These are phyloP conservation scores for Phytophthora boehmeriae DNA, from an alignment of 352 stramenopile species.

Conservation along the genomic window DNA sequence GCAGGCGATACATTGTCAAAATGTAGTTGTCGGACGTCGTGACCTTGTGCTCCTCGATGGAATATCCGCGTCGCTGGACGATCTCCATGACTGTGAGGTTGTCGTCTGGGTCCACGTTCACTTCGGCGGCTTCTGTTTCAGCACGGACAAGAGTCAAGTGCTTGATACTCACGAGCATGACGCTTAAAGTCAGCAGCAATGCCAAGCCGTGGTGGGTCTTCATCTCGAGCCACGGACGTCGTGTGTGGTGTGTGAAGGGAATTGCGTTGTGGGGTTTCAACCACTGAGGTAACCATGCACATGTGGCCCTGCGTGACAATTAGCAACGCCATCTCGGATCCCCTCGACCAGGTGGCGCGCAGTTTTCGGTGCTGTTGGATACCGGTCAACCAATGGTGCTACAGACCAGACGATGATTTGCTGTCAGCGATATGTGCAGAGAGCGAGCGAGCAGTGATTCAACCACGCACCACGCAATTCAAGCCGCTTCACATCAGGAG, in stretches of 20 bases:
- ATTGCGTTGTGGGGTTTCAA: conserved; percentile 24
- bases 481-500: no score
- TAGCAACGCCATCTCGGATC: neutral
- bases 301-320: no score
- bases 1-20: conserved; percentile 69
- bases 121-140: conserved; percentile 22
- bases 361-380: conserved; percentile 29
- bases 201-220: conserved; percentile 12
- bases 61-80: conserved; percentile 52
- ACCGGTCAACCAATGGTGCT: conserved; percentile 17
- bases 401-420: conserved; percentile 1
- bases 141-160: conserved; percentile 10
- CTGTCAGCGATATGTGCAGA: neutral
- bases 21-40: conserved; percentile 63
- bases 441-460: neutral
- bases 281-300: neutral
- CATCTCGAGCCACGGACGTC: conserved; percentile 8
- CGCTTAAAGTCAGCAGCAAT: conserved; percentile 15
- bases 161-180: conserved; percentile 6
- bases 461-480: neutral
- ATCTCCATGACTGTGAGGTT: conserved; percentile 55
- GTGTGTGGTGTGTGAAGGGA: conserved; percentile 11
- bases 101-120: conserved; percentile 49
- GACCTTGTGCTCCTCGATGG: conserved; percentile 63
- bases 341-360: conserved; percentile 21